These are phyloP conservation scores for Irpex sp. DNA, from an alignment of 1,284 basidiomycete genomes.

Conservation along the genomic window DNA sequence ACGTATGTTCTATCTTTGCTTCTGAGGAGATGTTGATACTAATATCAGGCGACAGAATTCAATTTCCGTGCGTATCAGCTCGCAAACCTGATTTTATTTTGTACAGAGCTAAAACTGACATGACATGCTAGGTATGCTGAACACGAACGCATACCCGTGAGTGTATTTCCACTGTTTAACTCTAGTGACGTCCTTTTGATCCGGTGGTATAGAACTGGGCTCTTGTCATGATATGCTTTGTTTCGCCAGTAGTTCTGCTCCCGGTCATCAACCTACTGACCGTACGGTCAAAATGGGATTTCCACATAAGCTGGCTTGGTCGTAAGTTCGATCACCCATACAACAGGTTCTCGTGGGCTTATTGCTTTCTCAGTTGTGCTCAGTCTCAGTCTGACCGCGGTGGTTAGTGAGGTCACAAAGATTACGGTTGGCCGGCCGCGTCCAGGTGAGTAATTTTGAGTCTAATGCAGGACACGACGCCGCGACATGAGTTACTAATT, in stretches of 20 bases:
- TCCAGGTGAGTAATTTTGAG: constrained; percentile 47
- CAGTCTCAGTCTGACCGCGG: constrained; percentile 71
- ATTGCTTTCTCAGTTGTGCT: constrained; percentile 57
- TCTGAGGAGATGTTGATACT: neutral
- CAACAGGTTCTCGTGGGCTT: neutral
- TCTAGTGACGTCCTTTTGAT: neutral
- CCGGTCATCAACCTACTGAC: constrained; percentile 67
- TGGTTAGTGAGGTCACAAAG: constrained; percentile 85
- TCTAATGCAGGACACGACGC: no score
- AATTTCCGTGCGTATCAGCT: constrained; percentile 41
- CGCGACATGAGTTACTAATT: no score
- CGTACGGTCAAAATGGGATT: constrained; percentile 82
- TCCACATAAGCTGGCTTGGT: constrained; percentile 80
- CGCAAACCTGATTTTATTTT: constrained; percentile 38
- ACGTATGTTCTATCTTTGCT: constrained; percentile 45
- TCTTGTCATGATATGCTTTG: constrained; percentile 67
- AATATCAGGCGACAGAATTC: neutral
- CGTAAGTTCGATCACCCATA: constrained; percentile 39
- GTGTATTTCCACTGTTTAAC: constrained; percentile 18
- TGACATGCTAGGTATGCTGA: constrained; percentile 59
- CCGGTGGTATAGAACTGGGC: constrained; percentile 40
- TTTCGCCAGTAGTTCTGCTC: constrained; percentile 67
- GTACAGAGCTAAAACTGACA: constrained; percentile 18
- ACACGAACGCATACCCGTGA: constrained; percentile 82
- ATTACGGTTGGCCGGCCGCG: constrained; percentile 88